A percentile compares a stretch with the other conserved stretches of the same genome.
Conservation (phyloP, 1,284 basidiomycete species). For the Trichosporon ovoides region DNA sequence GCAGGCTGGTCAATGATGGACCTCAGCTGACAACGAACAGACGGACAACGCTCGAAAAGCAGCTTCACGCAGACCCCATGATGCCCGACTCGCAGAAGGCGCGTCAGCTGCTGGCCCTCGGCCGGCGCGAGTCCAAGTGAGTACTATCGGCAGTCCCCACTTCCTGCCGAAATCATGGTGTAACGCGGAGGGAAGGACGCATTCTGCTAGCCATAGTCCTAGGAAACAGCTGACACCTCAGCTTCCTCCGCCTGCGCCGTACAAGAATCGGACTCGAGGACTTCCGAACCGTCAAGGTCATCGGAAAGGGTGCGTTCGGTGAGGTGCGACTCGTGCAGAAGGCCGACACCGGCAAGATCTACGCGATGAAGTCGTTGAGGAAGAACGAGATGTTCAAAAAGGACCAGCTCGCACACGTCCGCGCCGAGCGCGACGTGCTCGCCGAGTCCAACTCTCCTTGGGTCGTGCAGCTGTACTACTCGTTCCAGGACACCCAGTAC, state of each 20-base stretch:
- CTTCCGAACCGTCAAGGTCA: slow-evolving; percentile 96
- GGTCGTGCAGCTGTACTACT: slow-evolving; percentile 98
- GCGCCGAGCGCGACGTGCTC: slow-evolving; percentile 95
- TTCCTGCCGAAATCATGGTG: background rate
- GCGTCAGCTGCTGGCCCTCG: slow-evolving; percentile 82
- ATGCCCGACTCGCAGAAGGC: slow-evolving; percentile 81
- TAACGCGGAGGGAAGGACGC: too few relatives aligned
- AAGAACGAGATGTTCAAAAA: slow-evolving; percentile 99
- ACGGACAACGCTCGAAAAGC: slow-evolving; percentile 87
- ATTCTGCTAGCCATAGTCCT: background rate
- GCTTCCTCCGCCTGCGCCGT: slow-evolving; percentile 77
- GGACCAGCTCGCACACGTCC: slow-evolving; percentile 95
- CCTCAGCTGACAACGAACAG: slow-evolving; percentile 51
- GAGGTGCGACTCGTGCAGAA: slow-evolving; percentile 97
- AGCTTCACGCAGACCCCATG: slow-evolving; percentile 66
- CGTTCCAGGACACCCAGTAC: slow-evolving; percentile 93
- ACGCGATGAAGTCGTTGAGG: slow-evolving; percentile 97
- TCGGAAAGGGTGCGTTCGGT: slow-evolving; percentile 97
- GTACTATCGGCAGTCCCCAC: too few relatives aligned
- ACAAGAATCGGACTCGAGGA: slow-evolving; percentile 90
- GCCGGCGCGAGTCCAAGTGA: slow-evolving; percentile 77
- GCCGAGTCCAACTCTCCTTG: slow-evolving; percentile 96
- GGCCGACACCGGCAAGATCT: slow-evolving; percentile 94
- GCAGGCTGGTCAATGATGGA: too few relatives aligned
- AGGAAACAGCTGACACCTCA: slow-evolving; percentile 14